phyloP scores from a whole-genome alignment of 202 grass and related monocot species.

The Schoenoplectus tabernaemontani region DNA sequence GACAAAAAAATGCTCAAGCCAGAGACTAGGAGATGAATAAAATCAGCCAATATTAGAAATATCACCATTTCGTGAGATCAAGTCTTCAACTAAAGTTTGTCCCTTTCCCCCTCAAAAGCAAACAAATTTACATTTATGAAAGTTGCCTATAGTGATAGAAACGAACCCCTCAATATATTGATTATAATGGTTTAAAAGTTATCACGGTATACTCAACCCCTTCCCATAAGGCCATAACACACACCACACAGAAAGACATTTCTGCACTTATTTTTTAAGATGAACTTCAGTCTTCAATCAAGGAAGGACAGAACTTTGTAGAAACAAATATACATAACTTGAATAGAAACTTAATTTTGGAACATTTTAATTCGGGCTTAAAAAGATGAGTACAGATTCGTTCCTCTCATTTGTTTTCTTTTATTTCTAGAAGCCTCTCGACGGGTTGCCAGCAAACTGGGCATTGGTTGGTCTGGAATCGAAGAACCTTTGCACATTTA shows the following conservation, averaged over 20 bases:
- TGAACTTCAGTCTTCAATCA: not conserved
- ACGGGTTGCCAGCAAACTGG: constrained; percentile 91
- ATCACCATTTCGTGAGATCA: too few species aligned
- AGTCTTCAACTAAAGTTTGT: not conserved
- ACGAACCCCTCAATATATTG: not conserved
- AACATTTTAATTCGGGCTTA: not conserved
- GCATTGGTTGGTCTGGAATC: constrained; percentile 80
- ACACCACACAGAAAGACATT: not conserved
- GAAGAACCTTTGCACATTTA: constrained; percentile 83
- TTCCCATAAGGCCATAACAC: not conserved
- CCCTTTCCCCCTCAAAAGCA: not conserved
- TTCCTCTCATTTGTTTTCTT: constrained; percentile 72
- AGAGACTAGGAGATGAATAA: too few species aligned
- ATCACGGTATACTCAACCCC: not conserved
- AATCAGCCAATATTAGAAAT: too few species aligned
- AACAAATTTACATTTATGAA: not conserved
- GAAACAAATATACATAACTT: constrained; percentile 24
- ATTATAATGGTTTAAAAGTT: not conserved
- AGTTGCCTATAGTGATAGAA: not conserved
- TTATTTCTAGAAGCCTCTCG: constrained; percentile 86
- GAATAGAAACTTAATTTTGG: constrained; percentile 6
- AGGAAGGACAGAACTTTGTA: constrained; percentile 19
- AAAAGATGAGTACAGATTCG: constrained; percentile 14
- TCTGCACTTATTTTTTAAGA: constrained; percentile 5
- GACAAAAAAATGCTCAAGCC: not conserved